Evolutionary conservation across 2,329 filamentous ascomycete species (phyloP), one percentile per base, ranked within the genome.

Genomic region (Remersonia thermophila): DNA sequence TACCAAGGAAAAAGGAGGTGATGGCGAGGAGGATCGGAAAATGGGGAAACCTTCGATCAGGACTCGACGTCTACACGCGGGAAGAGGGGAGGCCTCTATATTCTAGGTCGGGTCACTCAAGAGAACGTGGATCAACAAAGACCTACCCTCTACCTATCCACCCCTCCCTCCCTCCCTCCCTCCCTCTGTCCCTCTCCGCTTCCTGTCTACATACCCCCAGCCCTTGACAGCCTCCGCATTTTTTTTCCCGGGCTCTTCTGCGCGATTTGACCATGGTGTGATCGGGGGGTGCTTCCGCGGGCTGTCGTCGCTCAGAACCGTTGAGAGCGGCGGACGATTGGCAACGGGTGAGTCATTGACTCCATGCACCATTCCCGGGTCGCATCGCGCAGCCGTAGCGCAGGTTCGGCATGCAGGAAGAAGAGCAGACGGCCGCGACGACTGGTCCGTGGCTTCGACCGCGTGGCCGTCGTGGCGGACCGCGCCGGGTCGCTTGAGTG

Each of bases 301-400:
- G 20, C 20, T 27, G 18, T 25, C 35, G 49, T 53, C 47, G 45
- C 52, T 35, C 47, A 35, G 43, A 30, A 41, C 30, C 42, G 37
- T 40, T 30, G 42, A 40, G 33, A 17, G 35, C 35, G 28, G 35
- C 41, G 38, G 52, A 47, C 39, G 51, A 56, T 39, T 55, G 54
- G 54, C 35, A 30, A 35, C 33, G 45, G 42, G 49, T 56, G 54
- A 56, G 45, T 56, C 53, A 55, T 40, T 32, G 30, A 36, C 30
- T 23, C 39, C 32, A 36, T 39, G 17, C 32, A 23, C 20, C 20
- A 23, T 23, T 9, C 20, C 5, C 9, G 20, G 20, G 20, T 15
- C 33, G 17, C 35, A 23, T 23, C 20, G 20, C 20, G 40, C 42
- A 45, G 34, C 33, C 28, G 35, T 36, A n/a, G 32, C 35, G 39